Conservation (phyloP, 805 yeast genomes). For the Yamadazyma sp. region DNA sequence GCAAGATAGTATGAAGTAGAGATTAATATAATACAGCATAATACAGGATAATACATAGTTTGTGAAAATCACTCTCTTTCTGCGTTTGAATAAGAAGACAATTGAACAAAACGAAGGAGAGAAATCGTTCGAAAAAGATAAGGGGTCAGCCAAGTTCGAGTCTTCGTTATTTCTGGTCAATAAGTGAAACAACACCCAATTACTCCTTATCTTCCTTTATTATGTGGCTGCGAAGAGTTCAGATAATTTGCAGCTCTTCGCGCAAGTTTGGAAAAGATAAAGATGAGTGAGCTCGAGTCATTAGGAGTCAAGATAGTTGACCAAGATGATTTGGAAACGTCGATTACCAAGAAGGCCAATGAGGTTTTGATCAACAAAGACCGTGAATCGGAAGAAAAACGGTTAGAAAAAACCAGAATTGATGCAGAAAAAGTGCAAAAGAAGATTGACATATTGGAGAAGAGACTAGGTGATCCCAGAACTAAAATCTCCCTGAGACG, state of each 20-base stretch:
- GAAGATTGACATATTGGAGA: slow-evolving; percentile 48
- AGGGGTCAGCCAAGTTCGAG: too few relatives aligned
- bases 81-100: too few relatives aligned
- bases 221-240: slow-evolving; percentile 5
- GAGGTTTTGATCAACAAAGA: slow-evolving; percentile 59
- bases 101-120: too few relatives aligned
- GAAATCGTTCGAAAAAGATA: too few relatives aligned
- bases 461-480: slow-evolving; percentile 48
- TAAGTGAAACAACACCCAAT: too few relatives aligned
- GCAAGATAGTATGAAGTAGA: slow-evolving; percentile 5
- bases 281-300: slow-evolving; percentile 17
- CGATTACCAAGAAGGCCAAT: slow-evolving; percentile 70
- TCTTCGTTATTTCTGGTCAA: too few relatives aligned
- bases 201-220: neutral
- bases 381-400: slow-evolving; percentile 67
- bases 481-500: slow-evolving; percentile 67
- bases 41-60: neutral
- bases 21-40: neutral
- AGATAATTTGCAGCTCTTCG: slow-evolving; percentile 5
- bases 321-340: slow-evolving; percentile 75
- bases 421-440: slow-evolving; percentile 44
- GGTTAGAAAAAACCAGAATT: slow-evolving; percentile 66
- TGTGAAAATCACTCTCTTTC: neutral
- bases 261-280: neutral
- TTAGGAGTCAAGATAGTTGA: slow-evolving; percentile 59